Evolutionary conservation across 208 protist genomes (phyloP).

Genomic region (Naegleria fowleri): DNA sequence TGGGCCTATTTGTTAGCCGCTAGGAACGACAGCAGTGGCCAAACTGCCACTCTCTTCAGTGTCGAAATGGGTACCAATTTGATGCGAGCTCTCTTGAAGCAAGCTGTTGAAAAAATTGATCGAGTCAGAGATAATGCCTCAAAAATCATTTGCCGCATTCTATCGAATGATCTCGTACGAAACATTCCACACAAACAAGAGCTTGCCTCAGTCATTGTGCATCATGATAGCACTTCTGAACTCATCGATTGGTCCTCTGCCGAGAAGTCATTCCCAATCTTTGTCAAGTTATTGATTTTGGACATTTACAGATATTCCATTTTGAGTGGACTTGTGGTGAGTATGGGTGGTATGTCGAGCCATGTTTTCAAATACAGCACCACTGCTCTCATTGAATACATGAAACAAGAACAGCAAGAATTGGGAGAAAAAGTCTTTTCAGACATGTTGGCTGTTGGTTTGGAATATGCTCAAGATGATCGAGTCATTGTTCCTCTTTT

Average conservation of each 20-base stretch:
- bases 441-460: constrained; percentile 56
- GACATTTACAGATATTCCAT: constrained; percentile 36
- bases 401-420: constrained; percentile 7
- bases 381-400: constrained; percentile 50
- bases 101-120: constrained; percentile 82
- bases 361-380: constrained; percentile 63
- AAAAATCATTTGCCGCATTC: constrained; percentile 43
- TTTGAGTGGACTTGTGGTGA: constrained; percentile 65
- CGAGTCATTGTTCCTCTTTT: constrained; percentile 69
- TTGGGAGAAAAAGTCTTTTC: constrained; percentile 45
- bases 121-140: constrained; percentile 63
- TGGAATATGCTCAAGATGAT: constrained; percentile 54
- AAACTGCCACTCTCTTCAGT: background rate
- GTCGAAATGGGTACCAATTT: constrained; percentile 27
- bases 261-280: constrained; percentile 41
- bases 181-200: background rate
- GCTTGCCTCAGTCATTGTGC: background rate
- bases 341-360: constrained; percentile 68
- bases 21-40: too few species aligned
- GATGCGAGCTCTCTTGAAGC: constrained; percentile 63
- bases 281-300: constrained; percentile 37
- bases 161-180: constrained; percentile 24
- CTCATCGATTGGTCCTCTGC: constrained; percentile 37
- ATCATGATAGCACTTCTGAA: background rate
- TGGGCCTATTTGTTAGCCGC: background rate